Evolutionary conservation across 2,329 filamentous ascomycete genomes (phyloP), one percentile per base, ranked within the genome.

Genomic region (Aspergillus ibericus): DNA sequence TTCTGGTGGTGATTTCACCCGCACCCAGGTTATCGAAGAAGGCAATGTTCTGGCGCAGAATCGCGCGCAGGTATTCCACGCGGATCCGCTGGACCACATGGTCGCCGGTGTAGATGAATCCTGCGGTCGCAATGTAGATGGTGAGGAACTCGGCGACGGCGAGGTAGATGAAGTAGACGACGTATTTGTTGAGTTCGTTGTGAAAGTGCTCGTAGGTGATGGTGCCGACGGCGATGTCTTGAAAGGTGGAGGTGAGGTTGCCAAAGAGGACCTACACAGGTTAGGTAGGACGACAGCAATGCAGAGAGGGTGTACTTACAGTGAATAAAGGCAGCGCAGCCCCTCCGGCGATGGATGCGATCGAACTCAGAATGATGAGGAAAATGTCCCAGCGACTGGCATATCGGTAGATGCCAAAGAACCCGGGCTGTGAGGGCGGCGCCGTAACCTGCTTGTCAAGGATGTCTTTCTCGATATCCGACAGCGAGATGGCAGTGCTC

Each of bases 21-120:
- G 91, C 88, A 50, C 92, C 92, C 4, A 96, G 83, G 67, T 92
- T 93, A 75, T 97, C 93, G 76, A 95, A 96, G 76, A 90, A 96
- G 40, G 86, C 91, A 71, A 96, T 92, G 72, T 96, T 95, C 72
- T 96, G 92, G 59, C 85, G 86, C 78, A 96, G 80, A 70, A 91
- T 92, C 62, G 89, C 90, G 62, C 86, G 83, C 3, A 97, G 83
- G 67, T 97, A 97, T 64, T 89, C 83, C 70, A 90, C 85, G 57
- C 92, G 85, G 67, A 92, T 89, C 78, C 90, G 90, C 61, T 84
- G 84, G 59, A 86, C 86, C 69, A 92, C 87, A 69, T 91, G 87
- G 73, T 92, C 90, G 55, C 90, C 90, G 0, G 86, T 88, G 68
- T 91, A 96, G 66, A 96, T 95, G 77, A 95, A 96, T 38, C 90